phyloP scores from a whole-genome alignment of 1,284 basidiomycete species.

The Xerocomus amazonicus region DNA sequence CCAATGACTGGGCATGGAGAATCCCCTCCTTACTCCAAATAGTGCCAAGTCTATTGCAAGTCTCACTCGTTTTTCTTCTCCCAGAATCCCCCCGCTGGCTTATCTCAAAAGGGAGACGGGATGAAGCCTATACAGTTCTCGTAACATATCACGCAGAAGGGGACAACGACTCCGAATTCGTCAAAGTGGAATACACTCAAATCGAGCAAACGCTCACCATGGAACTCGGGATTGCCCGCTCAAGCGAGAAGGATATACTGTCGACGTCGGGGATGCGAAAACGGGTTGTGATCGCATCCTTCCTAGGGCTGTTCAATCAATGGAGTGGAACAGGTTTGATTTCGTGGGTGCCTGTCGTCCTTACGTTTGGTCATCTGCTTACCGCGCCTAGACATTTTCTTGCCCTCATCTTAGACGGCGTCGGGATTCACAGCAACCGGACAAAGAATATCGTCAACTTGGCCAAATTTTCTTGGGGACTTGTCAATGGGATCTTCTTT shows the following conservation, averaged over 20 bases:
- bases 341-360: conserved; percentile 2
- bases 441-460: conserved; percentile 22
- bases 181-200: conserved; percentile 34
- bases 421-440: conserved; percentile 18
- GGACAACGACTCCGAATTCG: conserved; percentile 13
- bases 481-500: conserved; percentile 2
- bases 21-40: conserved; percentile 56
- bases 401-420: conserved; percentile 15
- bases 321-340: conserved; percentile 30
- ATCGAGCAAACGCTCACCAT: conserved; percentile 43
- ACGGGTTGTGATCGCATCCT: background rate
- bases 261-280: conserved; percentile 1
- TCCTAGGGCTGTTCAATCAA: conserved; percentile 45
- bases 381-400: conserved; percentile 12
- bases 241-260: background rate
- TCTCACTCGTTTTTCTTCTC: conserved; percentile 45
- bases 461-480: conserved; percentile 12
- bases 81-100: conserved; percentile 64
- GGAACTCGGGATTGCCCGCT: conserved; percentile 1
- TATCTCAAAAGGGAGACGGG: conserved; percentile 45
- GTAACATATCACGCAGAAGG: conserved; percentile 20
- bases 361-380: background rate
- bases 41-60: conserved; percentile 45
- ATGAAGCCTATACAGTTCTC: conserved; percentile 32
- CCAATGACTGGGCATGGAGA: conserved; percentile 51